Evolutionary conservation across 352 stramenopile genomes (phyloP), one percentile per base, ranked within the genome.

Genomic region (Pythium aphanidermatum): DNA sequence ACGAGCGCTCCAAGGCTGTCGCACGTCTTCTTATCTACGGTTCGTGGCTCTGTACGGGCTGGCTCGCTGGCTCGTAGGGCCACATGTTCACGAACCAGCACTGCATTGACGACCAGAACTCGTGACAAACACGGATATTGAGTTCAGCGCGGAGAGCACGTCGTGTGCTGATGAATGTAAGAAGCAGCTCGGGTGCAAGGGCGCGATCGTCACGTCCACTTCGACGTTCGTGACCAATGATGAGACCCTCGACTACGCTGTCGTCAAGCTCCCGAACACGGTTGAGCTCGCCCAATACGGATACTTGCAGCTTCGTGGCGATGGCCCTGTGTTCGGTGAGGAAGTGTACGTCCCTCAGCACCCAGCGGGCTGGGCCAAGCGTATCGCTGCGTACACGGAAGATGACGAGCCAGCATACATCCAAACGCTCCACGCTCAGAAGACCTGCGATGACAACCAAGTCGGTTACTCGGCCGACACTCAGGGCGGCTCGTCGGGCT

Each of bases 81-180:
- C 73, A 90, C 49, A 17, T 90, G n/a, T 64, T 87, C 55, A 87
- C 77, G 7, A 87, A 87, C 60, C 51, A 74, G 16, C 74, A 89
- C 54, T 89, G 72, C 49, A 83, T 83, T 30, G 41, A 65, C 13
- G 24, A 55, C 17, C 26, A 51, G 54, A 4, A 1, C 48, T 58
- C 41, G 68, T 61, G 0, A 39, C 51, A 0, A 46, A 44, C 16
- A 75, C 61, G 8, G 68, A 87, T 30, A 55, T 83, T 55, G 77
- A 90, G 59, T 84, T 90, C 17, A 47, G 13, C 1, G 72, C 72
- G 8, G 67, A 90, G 52, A 75, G 70, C 21, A 51, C 51, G 3
- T 63, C 56, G 17, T 90, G 78, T 34, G 54, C 43, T n/a, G 59
- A 63, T 4, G 34, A 77, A 20, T 87, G 70, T 29, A 58, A 65